Evolutionary conservation across 2,329 filamentous ascomycete species (phyloP), one percentile per base, ranked within the genome.

Genomic region (Ilyonectria mors-panacis): DNA sequence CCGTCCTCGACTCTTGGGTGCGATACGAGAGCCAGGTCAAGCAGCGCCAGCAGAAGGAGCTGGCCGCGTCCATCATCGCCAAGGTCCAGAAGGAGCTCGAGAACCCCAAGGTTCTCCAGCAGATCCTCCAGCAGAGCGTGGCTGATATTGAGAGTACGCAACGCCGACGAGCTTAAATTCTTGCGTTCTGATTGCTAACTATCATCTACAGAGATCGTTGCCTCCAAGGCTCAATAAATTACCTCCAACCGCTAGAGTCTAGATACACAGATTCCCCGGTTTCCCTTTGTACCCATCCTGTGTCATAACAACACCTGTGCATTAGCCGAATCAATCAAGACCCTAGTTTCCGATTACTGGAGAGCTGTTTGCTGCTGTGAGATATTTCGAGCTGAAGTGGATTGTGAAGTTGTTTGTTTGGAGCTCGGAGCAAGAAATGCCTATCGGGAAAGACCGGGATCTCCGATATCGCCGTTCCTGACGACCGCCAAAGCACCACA

Each of bases 71-170:
- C 83, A 88, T 99, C 84, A 98, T 99, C 79, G 91, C 93, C 88
- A 99, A 98, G 91, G 96, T 98, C 81, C 92, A 93, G 85, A 98
- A 98, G 91, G 95, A 98, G 89, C 91, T 99, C 66, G 94, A 98
- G 89, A 98, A 93, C 89, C 96, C 97, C 83, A 98, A 95, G 91
- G 89, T 92, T 75, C 91, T 99, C 78, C 94, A 98, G 89, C 94
- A 98, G 87, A 98, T 99, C 79, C 91, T 99, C 77, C 93, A 96
- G 87, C 96, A 99, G 89, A 97, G 94, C 83, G 90, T 99, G 79
- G 86, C 92, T 73, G 96, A 99, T 84, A 92, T 99, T 81, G 96
- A 99, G 91, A 95, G 95, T 98, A 88, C 76, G 80, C 78, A 73
- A 73, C 30, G 7, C 54, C 30, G 5, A 37, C 13, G 12, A 17